phyloP scores from a whole-genome alignment of 2,329 filamentous ascomycete genomes.

The Elsinoe fawcettii region DNA sequence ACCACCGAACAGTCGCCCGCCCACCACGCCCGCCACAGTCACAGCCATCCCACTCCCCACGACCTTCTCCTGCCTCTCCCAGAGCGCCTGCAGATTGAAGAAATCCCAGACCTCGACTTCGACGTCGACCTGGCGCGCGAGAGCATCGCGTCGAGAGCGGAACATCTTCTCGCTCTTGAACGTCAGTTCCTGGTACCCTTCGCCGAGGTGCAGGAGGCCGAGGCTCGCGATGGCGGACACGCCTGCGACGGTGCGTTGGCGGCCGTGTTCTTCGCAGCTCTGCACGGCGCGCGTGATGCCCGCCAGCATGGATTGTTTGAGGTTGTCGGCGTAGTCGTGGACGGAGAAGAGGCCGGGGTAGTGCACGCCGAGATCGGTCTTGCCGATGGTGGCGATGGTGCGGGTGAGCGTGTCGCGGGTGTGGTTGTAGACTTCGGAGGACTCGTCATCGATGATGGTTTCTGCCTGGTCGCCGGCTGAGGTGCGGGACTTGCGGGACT shows the following conservation, averaged over 20 bases:
- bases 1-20: constrained; percentile 71
- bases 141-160: constrained; percentile 66
- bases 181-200: constrained; percentile 75
- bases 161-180: constrained; percentile 96
- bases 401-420: constrained; percentile 66
- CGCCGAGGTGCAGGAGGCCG: constrained; percentile 78
- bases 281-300: constrained; percentile 74
- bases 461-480: constrained; percentile 79
- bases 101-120: constrained; percentile 88
- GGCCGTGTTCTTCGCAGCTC: constrained; percentile 78
- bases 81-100: constrained; percentile 73
- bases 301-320: constrained; percentile 85
- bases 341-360: constrained; percentile 81
- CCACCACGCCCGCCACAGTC: constrained; percentile 79
- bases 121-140: constrained; percentile 79
- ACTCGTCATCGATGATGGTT: constrained; percentile 72
- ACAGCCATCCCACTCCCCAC: constrained; percentile 91
- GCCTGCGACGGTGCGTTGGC: constrained; percentile 65
- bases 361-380: constrained; percentile 68
- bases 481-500: constrained; percentile 68
- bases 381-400: constrained; percentile 71
- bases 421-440: constrained; percentile 75
- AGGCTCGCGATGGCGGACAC: constrained; percentile 84
- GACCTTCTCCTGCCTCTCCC: constrained; percentile 89
- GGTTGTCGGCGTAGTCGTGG: constrained; percentile 86